Evolutionary conservation across 352 stramenopile genomes (phyloP).

Genomic region (Phytopythium kandeliae): DNA sequence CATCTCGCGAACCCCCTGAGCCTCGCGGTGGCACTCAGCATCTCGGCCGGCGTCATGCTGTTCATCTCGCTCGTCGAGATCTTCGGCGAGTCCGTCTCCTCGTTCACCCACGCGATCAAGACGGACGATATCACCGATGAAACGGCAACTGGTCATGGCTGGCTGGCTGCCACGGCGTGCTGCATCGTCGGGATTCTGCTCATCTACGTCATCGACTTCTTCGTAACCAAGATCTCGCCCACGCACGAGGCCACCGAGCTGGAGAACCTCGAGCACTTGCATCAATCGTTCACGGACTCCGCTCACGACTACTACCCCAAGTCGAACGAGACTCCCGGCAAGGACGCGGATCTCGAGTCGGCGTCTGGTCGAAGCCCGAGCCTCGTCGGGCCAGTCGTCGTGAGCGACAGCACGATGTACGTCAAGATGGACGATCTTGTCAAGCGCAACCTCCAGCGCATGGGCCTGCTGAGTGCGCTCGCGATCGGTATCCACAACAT

Average conservation of each 20-base stretch:
- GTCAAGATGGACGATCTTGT: conserved; percentile 31
- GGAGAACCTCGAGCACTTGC: too few relatives aligned
- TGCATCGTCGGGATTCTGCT: conserved; percentile 82
- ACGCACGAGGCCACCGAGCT: conserved; percentile 21
- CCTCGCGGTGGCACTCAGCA: conserved; percentile 54
- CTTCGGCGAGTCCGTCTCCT: conserved; percentile 33
- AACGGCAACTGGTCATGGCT: conserved; percentile 28
- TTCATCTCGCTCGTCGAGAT: conserved; percentile 75
- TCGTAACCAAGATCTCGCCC: conserved; percentile 36
- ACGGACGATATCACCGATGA: conserved; percentile 7
- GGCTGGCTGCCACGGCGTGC: conserved; percentile 73
- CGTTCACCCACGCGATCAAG: conserved; percentile 31
- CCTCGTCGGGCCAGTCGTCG: too few relatives aligned
- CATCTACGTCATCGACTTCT: conserved; percentile 45
- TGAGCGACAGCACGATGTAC: too few relatives aligned
- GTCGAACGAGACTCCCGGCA: too few relatives aligned
- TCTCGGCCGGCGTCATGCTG: conserved; percentile 68
- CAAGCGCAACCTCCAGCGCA: conserved; percentile 60
- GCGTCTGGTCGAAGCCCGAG: too few relatives aligned
- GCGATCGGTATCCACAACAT: conserved; percentile 97
- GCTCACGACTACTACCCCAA: too few relatives aligned
- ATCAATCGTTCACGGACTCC: conserved; percentile 17
- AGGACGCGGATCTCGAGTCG: too few relatives aligned
- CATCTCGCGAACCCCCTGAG: conserved; percentile 49
- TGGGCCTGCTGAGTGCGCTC: conserved; percentile 90